A percentile compares a stretch with the other conserved stretches of the same genome.
These are phyloP conservation scores for Gliomastix tumulicola DNA, from an alignment of 2,329 filamentous ascomycete genomes.

Conservation along the genomic window DNA sequence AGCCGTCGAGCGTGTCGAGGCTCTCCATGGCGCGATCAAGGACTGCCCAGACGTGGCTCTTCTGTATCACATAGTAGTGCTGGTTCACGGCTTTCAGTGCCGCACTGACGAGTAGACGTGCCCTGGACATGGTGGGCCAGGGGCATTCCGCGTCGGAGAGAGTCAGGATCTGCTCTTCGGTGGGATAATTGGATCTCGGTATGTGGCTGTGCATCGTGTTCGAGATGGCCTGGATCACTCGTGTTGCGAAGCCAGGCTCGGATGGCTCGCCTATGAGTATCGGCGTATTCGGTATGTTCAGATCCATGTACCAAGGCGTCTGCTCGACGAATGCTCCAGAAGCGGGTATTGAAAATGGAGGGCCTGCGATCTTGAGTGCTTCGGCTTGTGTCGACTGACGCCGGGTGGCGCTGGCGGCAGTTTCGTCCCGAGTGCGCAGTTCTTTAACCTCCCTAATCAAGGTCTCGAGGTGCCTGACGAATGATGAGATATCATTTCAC, in stretches of 20 bases:
- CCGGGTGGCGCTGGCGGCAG: neutral
- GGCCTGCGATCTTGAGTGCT: neutral
- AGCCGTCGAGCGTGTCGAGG: slow-evolving; percentile 19
- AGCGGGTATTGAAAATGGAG: too few species aligned
- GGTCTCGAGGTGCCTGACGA: neutral
- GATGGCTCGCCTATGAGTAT: slow-evolving; percentile 26
- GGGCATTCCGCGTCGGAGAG: slow-evolving; percentile 20
- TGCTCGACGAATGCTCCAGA: neutral
- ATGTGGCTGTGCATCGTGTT: slow-evolving; percentile 20
- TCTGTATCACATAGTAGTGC: slow-evolving; percentile 31
- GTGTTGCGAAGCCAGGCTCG: slow-evolving; percentile 26
- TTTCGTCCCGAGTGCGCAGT: neutral
- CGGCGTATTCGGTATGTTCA: slow-evolving; percentile 22
- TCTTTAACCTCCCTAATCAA: neutral
- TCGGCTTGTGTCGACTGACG: neutral
- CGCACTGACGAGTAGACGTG: slow-evolving; percentile 20
- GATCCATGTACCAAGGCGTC: slow-evolving; percentile 24
- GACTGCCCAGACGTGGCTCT: slow-evolving; percentile 24
- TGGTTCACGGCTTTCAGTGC: slow-evolving; percentile 28
- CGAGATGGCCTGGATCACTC: slow-evolving; percentile 24
- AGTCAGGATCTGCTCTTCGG: slow-evolving; percentile 17
- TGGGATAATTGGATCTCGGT: slow-evolving; percentile 22
- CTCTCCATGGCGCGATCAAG: slow-evolving; percentile 30
- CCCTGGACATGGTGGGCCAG: slow-evolving; percentile 5
- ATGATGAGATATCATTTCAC: neutral